Percentiles rank a stretch among this genome's conserved stretches.
Conservation (phyloP, 768 basidiomycete species). For the Candolleomyces eurysporus region DNA sequence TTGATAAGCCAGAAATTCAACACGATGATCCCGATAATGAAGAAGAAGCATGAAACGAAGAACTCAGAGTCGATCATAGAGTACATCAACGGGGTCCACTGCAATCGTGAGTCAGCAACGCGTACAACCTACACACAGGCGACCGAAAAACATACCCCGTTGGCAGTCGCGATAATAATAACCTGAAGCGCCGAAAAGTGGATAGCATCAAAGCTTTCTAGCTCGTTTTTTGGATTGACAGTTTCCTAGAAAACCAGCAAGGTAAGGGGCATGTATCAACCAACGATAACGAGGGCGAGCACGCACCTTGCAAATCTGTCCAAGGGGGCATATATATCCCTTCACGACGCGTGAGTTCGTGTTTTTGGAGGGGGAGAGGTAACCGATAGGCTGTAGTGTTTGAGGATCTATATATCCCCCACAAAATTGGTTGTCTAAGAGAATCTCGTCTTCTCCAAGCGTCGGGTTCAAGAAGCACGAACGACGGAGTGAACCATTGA, state of each 20-base stretch:
- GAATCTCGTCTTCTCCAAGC: conserved; percentile 49
- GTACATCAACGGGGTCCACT: conserved; percentile 89
- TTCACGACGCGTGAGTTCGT: conserved; percentile 40
- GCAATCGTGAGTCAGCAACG: conserved; percentile 5
- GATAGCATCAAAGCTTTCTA: conserved; percentile 88
- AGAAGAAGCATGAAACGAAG: conserved; percentile 84
- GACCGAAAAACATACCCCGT: conserved; percentile 51
- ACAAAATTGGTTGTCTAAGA: conserved; percentile 58
- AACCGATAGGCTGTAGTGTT: conserved; percentile 46
- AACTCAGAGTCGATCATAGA: conserved; percentile 86
- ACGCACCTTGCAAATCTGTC: conserved; percentile 75
- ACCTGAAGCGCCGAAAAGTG: conserved; percentile 81
- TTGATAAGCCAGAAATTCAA: conserved; percentile 96
- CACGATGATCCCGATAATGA: conserved; percentile 78
- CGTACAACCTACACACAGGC: background rate
- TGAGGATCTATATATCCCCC: conserved; percentile 75
- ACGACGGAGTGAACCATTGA: conserved; percentile 79
- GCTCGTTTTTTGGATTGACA: conserved; percentile 59
- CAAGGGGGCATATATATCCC: conserved; percentile 88
- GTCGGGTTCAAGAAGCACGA: conserved; percentile 56
- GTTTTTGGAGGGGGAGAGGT: conserved; percentile 28
- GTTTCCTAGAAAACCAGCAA: conserved; percentile 43
- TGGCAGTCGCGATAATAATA: conserved; percentile 77
- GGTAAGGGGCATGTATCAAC: background rate
- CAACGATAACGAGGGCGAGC: background rate